Evolutionary conservation across 2,329 filamentous ascomycete species (phyloP).

Genomic region (Verticillium tricorpus): DNA sequence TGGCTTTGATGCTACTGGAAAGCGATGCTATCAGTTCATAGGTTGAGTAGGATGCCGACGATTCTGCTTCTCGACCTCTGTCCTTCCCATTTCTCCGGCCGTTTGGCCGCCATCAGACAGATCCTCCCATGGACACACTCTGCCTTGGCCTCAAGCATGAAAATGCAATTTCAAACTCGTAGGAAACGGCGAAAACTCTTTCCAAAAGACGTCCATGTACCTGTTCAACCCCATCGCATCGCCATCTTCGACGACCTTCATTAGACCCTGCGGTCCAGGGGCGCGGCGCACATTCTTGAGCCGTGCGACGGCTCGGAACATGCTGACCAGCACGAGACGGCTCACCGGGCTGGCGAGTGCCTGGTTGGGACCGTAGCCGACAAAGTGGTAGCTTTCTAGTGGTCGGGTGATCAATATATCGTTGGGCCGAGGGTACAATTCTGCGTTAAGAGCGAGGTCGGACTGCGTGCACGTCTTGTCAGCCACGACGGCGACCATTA

Average conservation of each 20-base stretch:
- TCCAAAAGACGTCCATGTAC: constrained; percentile 1
- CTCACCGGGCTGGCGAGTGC: neutral
- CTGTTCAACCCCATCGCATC: neutral
- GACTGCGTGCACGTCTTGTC: neutral
- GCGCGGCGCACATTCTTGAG: neutral
- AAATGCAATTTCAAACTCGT: neutral
- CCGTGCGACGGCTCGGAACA: neutral
- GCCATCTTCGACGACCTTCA: neutral
- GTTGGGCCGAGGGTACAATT: neutral
- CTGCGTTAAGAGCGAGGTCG: neutral
- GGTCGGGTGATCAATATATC: neutral
- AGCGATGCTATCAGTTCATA: neutral
- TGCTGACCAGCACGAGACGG: neutral
- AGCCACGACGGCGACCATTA: neutral
- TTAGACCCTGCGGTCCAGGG: neutral
- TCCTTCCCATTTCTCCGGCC: too few species aligned
- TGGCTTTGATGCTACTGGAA: neutral
- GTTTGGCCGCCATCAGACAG: too few species aligned
- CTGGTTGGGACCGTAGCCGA: constrained; percentile 1
- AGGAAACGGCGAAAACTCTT: neutral
- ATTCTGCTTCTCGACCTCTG: too few species aligned
- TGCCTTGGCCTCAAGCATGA: neutral
- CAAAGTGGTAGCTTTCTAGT: neutral
- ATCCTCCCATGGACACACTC: too few species aligned
- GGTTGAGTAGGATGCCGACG: neutral